Evolutionary conservation across 371 early-diverging fungal species (phyloP).

Genomic region (Mortierella sp.): DNA sequence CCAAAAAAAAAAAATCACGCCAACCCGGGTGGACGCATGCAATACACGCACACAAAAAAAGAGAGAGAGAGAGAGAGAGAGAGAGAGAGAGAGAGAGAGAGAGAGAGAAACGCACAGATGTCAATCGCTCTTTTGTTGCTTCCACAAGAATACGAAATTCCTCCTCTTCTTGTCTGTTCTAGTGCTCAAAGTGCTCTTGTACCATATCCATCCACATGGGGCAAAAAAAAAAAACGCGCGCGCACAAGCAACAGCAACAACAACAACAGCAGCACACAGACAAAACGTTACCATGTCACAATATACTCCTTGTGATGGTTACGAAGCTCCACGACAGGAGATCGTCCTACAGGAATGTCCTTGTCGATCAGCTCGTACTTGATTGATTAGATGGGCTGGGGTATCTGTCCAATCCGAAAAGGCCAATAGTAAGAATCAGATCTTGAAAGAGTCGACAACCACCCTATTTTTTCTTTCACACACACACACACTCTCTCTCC

Average conservation of each 20-base stretch:
- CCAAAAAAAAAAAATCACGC: background rate
- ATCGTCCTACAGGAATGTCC: slow-evolving; percentile 79
- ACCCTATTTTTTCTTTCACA: too few species aligned
- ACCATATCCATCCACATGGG: background rate
- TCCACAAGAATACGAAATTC: too few species aligned
- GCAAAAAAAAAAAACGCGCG: background rate
- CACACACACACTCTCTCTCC: too few species aligned
- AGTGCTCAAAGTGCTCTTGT: background rate
- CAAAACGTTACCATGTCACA: slow-evolving; percentile 80
- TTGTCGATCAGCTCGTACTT: slow-evolving; percentile 58
- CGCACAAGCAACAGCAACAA: background rate
- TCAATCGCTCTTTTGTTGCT: too few species aligned
- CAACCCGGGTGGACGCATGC: too few species aligned
- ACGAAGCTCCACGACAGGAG: slow-evolving; percentile 75
- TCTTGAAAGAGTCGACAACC: too few species aligned
- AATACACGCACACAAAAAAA: background rate
- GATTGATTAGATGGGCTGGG: slow-evolving; percentile 46
- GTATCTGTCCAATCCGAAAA: slow-evolving; percentile 24
- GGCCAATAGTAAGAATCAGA: too few species aligned
- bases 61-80: background rate
- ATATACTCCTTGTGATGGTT: slow-evolving; percentile 91
- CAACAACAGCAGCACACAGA: background rate
- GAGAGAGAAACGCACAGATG: background rate
- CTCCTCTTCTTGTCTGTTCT: background rate
- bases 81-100: background rate